A percentile compares a stretch with the other conserved stretches of the same genome.
Evolutionary conservation across 108 stramenopile species (phyloP).

Genomic region (Fistulifera pelliculosa): DNA sequence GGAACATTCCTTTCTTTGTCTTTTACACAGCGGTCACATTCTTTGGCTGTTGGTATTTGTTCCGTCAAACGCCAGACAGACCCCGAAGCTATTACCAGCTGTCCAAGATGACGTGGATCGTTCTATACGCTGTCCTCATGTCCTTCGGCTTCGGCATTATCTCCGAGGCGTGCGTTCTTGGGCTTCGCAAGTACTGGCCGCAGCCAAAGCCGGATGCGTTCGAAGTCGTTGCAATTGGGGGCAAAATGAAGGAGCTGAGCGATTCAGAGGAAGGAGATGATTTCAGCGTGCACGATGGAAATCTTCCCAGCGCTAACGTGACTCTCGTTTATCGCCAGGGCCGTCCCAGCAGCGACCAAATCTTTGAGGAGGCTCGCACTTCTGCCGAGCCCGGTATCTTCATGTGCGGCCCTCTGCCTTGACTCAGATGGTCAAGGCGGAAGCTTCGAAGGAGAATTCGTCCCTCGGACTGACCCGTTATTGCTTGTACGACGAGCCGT

Average conservation of each 20-base stretch:
- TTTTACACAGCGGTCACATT: background rate
- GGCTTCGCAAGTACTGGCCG: slow-evolving; percentile 4
- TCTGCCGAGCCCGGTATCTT: slow-evolving; percentile 18
- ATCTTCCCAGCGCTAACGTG: background rate
- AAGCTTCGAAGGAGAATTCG: slow-evolving; percentile 20
- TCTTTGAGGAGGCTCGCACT: slow-evolving; percentile 6
- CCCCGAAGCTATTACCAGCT: background rate
- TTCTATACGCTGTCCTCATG: background rate
- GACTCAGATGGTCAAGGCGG: slow-evolving; percentile 13
- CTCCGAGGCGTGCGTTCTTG: background rate
- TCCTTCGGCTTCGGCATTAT: slow-evolving; percentile 1
- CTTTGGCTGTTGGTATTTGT: background rate
- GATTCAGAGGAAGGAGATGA: background rate
- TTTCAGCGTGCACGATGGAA: background rate
- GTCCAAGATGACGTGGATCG: slow-evolving; percentile 1
- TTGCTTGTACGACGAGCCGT: slow-evolving; percentile 14
- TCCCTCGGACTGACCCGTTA: slow-evolving; percentile 10
- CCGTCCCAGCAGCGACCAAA: background rate
- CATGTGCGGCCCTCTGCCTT: slow-evolving; percentile 29
- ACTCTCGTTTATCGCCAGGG: background rate
- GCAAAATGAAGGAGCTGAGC: background rate
- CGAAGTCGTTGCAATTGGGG: background rate
- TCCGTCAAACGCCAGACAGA: background rate
- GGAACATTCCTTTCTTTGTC: slow-evolving; percentile 8
- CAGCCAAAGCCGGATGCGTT: slow-evolving; percentile 3